phyloP scores from a whole-genome alignment of 768 basidiomycete species.

The Boletus vermiculosoides region DNA sequence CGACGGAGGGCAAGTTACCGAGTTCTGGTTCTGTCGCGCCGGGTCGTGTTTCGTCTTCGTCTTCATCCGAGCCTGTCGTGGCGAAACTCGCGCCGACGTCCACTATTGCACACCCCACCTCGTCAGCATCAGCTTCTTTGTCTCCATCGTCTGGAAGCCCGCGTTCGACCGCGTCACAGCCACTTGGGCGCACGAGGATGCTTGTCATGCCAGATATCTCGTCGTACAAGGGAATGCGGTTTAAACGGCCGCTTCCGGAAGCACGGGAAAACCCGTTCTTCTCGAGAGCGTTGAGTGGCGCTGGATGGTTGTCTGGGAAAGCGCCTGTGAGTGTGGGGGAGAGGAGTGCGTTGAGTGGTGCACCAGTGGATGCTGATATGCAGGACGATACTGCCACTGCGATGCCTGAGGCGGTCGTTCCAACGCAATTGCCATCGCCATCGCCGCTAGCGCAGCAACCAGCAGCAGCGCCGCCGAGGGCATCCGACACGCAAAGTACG shows the following conservation, averaged over 20 bases:
- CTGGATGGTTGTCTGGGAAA: neutral
- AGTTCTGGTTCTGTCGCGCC: neutral
- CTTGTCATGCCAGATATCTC: conserved; percentile 27
- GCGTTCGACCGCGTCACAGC: neutral
- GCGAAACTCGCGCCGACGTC: neutral
- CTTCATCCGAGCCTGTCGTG: neutral
- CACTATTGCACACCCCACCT: neutral
- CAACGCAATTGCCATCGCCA: neutral
- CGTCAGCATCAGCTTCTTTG: neutral
- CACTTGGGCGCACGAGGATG: neutral
- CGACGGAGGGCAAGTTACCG: neutral
- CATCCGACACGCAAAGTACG: neutral
- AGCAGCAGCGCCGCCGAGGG: neutral
- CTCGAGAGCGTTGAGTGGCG: conserved; percentile 20
- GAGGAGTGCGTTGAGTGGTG: neutral
- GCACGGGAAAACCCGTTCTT: conserved; percentile 23
- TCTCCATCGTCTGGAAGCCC: neutral
- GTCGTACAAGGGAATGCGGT: conserved; percentile 21
- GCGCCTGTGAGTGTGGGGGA: neutral
- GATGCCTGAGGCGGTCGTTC: neutral
- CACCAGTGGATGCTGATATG: conserved; percentile 6
- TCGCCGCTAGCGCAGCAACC: neutral
- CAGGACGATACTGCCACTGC: neutral
- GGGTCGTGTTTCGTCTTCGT: neutral
- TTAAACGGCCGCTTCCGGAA: conserved; percentile 14